These are phyloP conservation scores for Cerrena zonata DNA, from an alignment of 1,284 basidiomycete genomes.

Conservation along the genomic window DNA sequence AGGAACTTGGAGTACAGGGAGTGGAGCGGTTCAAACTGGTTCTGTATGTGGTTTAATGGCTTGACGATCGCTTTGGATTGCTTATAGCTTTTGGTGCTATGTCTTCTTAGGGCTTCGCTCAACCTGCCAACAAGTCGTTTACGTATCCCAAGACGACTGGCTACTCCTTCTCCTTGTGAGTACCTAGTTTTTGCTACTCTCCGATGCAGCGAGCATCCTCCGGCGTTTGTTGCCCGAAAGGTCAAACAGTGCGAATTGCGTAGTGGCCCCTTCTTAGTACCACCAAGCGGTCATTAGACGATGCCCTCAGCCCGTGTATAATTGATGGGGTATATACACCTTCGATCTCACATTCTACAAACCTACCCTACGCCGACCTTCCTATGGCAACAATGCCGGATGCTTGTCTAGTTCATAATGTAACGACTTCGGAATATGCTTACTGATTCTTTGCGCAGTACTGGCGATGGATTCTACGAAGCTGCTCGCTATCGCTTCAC, in stretches of 20 bases:
- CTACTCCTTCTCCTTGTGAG: slow-evolving; percentile 83
- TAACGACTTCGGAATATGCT: too few species aligned
- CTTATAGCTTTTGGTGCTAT: slow-evolving; percentile 1
- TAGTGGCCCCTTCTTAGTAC: too few species aligned
- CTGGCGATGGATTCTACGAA: slow-evolving; percentile 74
- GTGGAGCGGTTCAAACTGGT: slow-evolving; percentile 72
- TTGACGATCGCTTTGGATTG: background rate
- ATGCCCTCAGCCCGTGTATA: too few species aligned
- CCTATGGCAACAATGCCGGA: too few species aligned
- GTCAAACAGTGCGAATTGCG: too few species aligned
- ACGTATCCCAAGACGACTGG: slow-evolving; percentile 78
- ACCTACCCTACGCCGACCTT: too few species aligned
- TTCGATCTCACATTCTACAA: too few species aligned
- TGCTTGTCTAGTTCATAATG: too few species aligned
- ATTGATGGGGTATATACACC: too few species aligned
- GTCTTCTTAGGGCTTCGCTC: slow-evolving; percentile 67
- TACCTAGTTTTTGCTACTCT: slow-evolving; percentile 14
- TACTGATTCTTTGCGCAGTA: slow-evolving; percentile 31
- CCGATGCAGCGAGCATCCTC: background rate
- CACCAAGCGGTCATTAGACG: too few species aligned
- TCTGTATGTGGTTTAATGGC: slow-evolving; percentile 47
- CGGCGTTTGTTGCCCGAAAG: too few species aligned
- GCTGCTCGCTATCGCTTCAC: slow-evolving; percentile 82
- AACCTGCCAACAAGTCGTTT: slow-evolving; percentile 76
- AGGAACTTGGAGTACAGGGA: slow-evolving; percentile 85